Evolutionary conservation across 306 rosid genomes (phyloP), one percentile per base, ranked within the genome.

Genomic region (Castanopsis chinensis): DNA sequence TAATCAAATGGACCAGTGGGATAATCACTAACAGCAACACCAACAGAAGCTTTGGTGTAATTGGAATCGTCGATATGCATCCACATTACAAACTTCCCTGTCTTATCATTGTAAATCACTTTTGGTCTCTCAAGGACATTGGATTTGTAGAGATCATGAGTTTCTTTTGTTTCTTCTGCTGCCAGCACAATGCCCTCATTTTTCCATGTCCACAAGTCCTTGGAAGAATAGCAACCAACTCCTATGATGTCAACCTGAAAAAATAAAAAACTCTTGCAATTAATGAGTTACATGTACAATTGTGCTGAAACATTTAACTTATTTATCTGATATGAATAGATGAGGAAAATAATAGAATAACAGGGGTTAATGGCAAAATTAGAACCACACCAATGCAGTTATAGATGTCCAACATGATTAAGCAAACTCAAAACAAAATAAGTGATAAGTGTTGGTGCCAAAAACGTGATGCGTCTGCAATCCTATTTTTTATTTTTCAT

Each of bases 81-180:
- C 99, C 97, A 96, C 99, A 96, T 96, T 63, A 93, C 99, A 59
- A 91, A 96, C 82, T 93, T 93, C 69, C 89, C 85, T 1, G 96
- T 91, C 90, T 77, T 89, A 35, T 86, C 92, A 79, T 96, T 96
- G 89, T 91, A 91, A 75, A 96, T 81, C 81, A 93, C 99, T 81
- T 96, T 96, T 2, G 99, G 99, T 84, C 99, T 83, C 90, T 96
- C 99, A 2, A 96, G 96, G 51, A 96, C 99, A 35, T 96, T 96
- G 59, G 89, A 91, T 61, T 80, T 88, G 83, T 96, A 96, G 80
- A 96, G 96, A 88, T 96, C 97, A 69, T 96, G 98, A 32, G 91
- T 91, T 80, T 93, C 98, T 4, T 96, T 76, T 51, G 88, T 85
- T 85, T 93, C 91, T 85, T 93, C 93, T 35, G 98, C 96, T 53